Evolutionary conservation across 352 stramenopile genomes (phyloP).

Genomic region (Phytophthora colocasiae): DNA sequence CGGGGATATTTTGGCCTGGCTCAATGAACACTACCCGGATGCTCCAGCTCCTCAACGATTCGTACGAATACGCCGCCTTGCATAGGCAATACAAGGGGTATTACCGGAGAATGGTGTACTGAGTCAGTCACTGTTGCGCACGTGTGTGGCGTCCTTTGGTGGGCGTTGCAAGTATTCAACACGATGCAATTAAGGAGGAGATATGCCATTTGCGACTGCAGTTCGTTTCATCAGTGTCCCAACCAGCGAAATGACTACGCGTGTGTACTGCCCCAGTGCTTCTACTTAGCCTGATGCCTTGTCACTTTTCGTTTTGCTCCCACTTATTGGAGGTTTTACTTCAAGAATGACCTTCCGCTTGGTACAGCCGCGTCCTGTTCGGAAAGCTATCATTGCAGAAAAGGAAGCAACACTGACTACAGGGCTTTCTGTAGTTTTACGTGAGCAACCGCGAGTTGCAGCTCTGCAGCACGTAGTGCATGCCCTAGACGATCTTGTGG

Average conservation of each 20-base stretch:
- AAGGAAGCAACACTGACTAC: conserved; percentile 29
- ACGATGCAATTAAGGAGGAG: background rate
- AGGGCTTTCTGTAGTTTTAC: conserved; percentile 30
- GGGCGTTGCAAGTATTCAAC: background rate
- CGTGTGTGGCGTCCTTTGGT: background rate
- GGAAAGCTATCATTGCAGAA: conserved; percentile 3
- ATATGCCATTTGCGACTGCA: background rate
- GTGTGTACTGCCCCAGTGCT: background rate
- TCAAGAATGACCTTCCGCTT: conserved; percentile 8
- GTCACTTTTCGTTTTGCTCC: conserved; percentile 22
- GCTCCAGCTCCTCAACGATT: conserved; percentile 21
- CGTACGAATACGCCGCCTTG: conserved; percentile 9
- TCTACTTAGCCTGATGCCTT: background rate
- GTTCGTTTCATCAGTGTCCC: background rate
- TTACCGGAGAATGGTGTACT: background rate
- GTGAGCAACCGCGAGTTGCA: conserved; percentile 25
- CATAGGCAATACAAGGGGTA: background rate
- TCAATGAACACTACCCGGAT: conserved; percentile 38
- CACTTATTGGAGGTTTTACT: conserved; percentile 3
- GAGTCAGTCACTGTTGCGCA: no score
- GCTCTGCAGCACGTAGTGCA: conserved; percentile 36
- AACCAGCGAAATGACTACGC: conserved; percentile 12
- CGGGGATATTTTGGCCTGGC: conserved; percentile 35
- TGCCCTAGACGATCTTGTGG: conserved; percentile 31
- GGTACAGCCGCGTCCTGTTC: background rate